Base-by-base conservation (phyloP, 2,329 filamentous ascomycete species). In the Remersonia thermophila region DNA sequence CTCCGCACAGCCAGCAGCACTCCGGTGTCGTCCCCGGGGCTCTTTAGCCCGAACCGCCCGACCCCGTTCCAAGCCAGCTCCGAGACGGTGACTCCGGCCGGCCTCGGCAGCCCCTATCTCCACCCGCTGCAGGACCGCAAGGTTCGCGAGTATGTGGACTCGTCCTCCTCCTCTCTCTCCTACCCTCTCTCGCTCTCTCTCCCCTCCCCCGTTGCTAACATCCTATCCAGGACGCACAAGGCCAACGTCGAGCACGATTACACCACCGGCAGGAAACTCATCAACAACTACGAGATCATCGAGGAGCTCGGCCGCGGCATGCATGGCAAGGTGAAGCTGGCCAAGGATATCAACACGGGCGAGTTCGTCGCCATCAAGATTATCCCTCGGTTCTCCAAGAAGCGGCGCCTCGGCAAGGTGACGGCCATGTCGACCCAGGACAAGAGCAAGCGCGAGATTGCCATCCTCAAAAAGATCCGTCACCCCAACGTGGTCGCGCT, bases 231-330 rank as follows among this genome's bases (percentile, higher is more conserved):
- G 61, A 95, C 89, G 8, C 83, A 94, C 60, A 85, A 87, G 44
- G 87, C 84, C 36, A 79, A 87, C 51, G 84, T 95, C 48, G 89
- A 96, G 52, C 79, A 87, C 44, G 86, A 96, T 57, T 74, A 74
- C 36, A 71, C 85, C 44, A 93, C 89, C 4, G 91, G 91, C 40
- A 83, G 91, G 44, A 98, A 98, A 62, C 71, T 87, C 36, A 93
- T 98, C 66, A 98, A 98, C 53, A 83, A 95, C 55, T 98, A 98
- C 62, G 85, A 95, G 59, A 84, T 98, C 50, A 81, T 96, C 46
- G 83, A 93, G 57, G 91, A 98, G 60, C 83, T 98, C 36, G 91
- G 91, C 37, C 81, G 91, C 41, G 91, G 91, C 34, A 84, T 94
- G 51, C 91, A 98, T 56, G 91, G 91, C 52, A 98, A 96, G 63